Percentiles rank a stretch among this genome's conserved stretches.
phyloP scores from a whole-genome alignment of 108 stramenopile genomes.

The Schizochytrium sp. region DNA sequence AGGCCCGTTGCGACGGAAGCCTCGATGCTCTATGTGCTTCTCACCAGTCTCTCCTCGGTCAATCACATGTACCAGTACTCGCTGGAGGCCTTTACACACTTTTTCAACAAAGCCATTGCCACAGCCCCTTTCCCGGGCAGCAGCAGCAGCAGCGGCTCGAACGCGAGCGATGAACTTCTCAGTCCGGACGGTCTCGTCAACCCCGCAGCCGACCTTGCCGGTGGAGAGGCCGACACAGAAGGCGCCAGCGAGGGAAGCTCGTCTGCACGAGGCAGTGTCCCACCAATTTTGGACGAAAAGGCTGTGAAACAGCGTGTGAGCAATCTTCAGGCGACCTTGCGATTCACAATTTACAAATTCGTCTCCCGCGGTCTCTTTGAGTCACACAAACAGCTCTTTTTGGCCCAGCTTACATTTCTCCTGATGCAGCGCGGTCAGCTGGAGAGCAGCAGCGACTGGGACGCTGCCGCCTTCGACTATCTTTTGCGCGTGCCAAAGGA shows the following conservation, averaged over 20 bases:
- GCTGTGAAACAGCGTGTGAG: constrained; percentile 53
- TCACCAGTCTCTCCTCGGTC: constrained; percentile 70
- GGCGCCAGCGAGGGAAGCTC: no score
- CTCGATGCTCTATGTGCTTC: constrained; percentile 86
- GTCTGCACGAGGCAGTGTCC: not conserved
- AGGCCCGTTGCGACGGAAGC: constrained; percentile 74
- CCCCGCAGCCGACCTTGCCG: not conserved
- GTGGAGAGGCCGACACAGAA: not conserved
- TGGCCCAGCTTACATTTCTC: constrained; percentile 75
- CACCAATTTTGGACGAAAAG: constrained; percentile 35
- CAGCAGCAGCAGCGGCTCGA: not conserved
- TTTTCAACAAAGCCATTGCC: constrained; percentile 71
- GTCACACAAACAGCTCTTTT: constrained; percentile 77
- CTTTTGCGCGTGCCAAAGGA: constrained; percentile 63
- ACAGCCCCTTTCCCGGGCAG: constrained; percentile 37
- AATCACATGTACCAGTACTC: constrained; percentile 91
- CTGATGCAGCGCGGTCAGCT: constrained; percentile 74
- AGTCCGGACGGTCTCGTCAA: not conserved
- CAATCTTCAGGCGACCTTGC: constrained; percentile 63
- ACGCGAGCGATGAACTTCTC: not conserved
- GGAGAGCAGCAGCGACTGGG: constrained; percentile 58
- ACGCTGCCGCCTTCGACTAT: constrained; percentile 65
- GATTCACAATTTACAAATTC: constrained; percentile 78
- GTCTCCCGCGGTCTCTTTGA: constrained; percentile 79
- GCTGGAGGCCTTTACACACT: constrained; percentile 70